A percentile compares a stretch with the other conserved stretches of the same genome.
Conservation (phyloP, 257 asterid genomes). For the Catharanthus roseus region DNA sequence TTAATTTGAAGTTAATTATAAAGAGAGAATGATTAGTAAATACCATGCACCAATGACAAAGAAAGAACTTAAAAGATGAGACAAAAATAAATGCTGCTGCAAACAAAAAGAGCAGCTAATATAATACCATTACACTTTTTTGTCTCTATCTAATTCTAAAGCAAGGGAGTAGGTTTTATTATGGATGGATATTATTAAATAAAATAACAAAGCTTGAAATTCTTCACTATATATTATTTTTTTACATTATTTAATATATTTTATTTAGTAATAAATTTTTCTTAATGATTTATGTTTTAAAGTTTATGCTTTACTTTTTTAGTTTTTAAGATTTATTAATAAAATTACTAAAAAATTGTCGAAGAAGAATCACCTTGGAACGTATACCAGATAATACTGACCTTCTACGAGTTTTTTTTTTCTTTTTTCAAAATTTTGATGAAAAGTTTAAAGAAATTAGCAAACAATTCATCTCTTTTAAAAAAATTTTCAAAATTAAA, state of each 20-base stretch:
- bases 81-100: conserved; percentile 37
- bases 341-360: too few relatives aligned
- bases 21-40: conserved; percentile 18
- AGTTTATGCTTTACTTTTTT: too few relatives aligned
- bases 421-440: not conserved
- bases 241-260: too few relatives aligned
- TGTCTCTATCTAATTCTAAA: not conserved
- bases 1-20: not conserved
- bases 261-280: too few relatives aligned
- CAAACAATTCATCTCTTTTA: too few relatives aligned
- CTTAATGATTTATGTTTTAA: too few relatives aligned
- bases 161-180: not conserved
- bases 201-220: not conserved
- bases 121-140: conserved; percentile 21
- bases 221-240: not conserved
- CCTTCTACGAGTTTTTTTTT: too few relatives aligned
- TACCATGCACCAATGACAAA: conserved; percentile 16
- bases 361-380: too few relatives aligned
- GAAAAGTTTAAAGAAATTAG: not conserved
- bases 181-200: not conserved
- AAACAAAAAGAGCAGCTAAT: conserved; percentile 23
- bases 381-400: too few relatives aligned
- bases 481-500: too few relatives aligned
- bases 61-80: conserved; percentile 20
- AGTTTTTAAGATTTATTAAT: too few relatives aligned